Evolutionary conservation across 495 filamentous ascomycete genomes (phyloP).

Genomic region (Venustampulla echinocandica): DNA sequence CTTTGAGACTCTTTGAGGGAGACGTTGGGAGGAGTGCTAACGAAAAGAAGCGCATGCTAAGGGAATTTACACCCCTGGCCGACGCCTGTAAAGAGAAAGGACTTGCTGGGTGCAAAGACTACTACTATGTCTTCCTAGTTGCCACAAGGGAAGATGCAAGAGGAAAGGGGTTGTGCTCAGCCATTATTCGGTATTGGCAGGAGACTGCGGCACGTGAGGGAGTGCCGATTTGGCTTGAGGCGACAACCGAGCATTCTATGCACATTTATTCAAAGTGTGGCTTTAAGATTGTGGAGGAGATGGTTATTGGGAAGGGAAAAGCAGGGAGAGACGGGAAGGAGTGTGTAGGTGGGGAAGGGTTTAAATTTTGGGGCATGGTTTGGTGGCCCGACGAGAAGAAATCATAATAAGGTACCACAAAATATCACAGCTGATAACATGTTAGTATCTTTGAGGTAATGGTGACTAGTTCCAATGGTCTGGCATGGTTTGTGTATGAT

Average conservation of each 20-base stretch:
- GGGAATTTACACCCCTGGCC: background rate
- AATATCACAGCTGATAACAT: too few relatives aligned
- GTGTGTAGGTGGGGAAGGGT: slow-evolving; percentile 4
- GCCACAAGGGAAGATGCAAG: background rate
- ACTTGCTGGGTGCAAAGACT: slow-evolving; percentile 1
- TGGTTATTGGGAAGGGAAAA: slow-evolving; percentile 15
- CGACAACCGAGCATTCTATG: slow-evolving; percentile 1
- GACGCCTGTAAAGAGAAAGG: slow-evolving; percentile 2
- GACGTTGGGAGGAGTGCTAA: too few relatives aligned
- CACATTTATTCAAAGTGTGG: slow-evolving; percentile 8
- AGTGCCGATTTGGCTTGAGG: slow-evolving; percentile 17
- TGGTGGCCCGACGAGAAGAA: slow-evolving; percentile 17
- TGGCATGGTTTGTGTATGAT: too few relatives aligned
- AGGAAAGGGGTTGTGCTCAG: slow-evolving; percentile 2
- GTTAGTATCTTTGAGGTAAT: too few relatives aligned
- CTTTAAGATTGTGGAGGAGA: slow-evolving; percentile 5
- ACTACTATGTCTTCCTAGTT: slow-evolving; percentile 15
- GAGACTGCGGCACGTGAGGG: slow-evolving; percentile 2
- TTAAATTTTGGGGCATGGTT: slow-evolving; percentile 15
- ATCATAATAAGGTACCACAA: too few relatives aligned
- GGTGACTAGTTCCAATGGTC: too few relatives aligned
- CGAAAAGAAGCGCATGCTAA: slow-evolving; percentile 1
- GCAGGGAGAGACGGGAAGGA: background rate
- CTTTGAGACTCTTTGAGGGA: too few relatives aligned
- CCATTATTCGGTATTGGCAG: slow-evolving; percentile 8